Evolutionary conservation across 805 yeast species (phyloP).

Genomic region (Hanseniaspora valbyensis): DNA sequence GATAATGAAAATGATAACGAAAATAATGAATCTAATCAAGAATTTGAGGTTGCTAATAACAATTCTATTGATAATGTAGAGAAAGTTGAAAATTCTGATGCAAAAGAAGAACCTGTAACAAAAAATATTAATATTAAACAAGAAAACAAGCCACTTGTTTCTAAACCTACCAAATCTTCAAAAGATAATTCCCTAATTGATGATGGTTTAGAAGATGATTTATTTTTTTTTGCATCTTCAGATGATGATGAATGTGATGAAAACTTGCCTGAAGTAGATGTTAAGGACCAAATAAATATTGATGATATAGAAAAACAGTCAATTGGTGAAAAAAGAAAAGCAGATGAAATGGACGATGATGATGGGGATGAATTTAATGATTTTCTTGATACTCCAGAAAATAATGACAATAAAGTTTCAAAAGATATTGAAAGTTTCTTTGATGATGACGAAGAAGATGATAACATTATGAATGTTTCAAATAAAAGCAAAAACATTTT

Average conservation of each 20-base stretch:
- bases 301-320: too few species aligned
- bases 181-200: background rate
- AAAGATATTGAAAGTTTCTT: background rate
- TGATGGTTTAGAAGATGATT: conserved; percentile 5
- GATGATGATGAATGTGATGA: background rate
- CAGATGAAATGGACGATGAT: background rate
- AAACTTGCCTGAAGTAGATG: too few species aligned
- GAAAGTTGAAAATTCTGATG: background rate
- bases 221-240: conserved; percentile 7
- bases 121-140: too few species aligned
- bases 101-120: background rate
- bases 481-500: too few species aligned
- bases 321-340: background rate
- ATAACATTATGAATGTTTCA: too few species aligned
- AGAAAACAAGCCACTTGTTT: background rate
- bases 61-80: background rate
- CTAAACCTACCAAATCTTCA: background rate
- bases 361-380: background rate
- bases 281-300: too few species aligned
- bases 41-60: background rate
- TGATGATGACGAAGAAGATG: conserved; percentile 6
- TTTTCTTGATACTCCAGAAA: background rate
- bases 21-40: background rate
- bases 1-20: background rate
- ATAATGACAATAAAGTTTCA: background rate